Base-by-base conservation (phyloP, 2,329 filamentous ascomycete genomes). In the Curvularia verruculosa region DNA sequence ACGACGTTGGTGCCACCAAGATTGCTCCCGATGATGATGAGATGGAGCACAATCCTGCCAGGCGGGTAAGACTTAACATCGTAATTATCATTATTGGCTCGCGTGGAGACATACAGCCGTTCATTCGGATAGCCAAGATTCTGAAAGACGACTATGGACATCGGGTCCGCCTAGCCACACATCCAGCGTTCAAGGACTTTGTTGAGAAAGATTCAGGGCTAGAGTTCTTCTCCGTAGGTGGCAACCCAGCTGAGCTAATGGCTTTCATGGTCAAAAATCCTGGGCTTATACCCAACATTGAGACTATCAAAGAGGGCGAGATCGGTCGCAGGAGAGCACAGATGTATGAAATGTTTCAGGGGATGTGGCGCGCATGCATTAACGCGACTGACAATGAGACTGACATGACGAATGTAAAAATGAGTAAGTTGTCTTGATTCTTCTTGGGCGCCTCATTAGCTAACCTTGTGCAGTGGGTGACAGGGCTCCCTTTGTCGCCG, bases 261-360 rank as follows among this genome's bases (percentile, higher is more conserved):
- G 88, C 89, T 0, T 94, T 92, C 73, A 94, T 95, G 91, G 89
- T 93, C 31, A 92, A 92, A 77, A 92, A 94, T 67, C 89, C 82
- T 0, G 89, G 90, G 3, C 81, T 94, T 74, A 89, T 95, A 2
- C 90, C 91, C 0, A 89, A 84, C 1, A 78, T 93, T 23, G 85
- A 90, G 60, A 89, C 88, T 0, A 84, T 94, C 53, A 87, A 85
- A 60, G 84, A 87, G 1, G 90, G 90, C 3, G 90, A 94, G 63
- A 87, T 94, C 56, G 85, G 87, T 0, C 81, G 82, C 23, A 80
- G 89, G 28, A 80, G 91, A 37, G 82, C 84, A 4, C 84, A 85
- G 46, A 93, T 94, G 88, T 89, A 85, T 2, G 87, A 89, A 59
- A 94, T 94, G 88, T 92, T 94, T 68, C 83, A 91, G 58, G 90